Evolutionary conservation across 352 stramenopile genomes (phyloP), one percentile per base, ranked within the genome.

Genomic region (Globisporangium yorkense): DNA sequence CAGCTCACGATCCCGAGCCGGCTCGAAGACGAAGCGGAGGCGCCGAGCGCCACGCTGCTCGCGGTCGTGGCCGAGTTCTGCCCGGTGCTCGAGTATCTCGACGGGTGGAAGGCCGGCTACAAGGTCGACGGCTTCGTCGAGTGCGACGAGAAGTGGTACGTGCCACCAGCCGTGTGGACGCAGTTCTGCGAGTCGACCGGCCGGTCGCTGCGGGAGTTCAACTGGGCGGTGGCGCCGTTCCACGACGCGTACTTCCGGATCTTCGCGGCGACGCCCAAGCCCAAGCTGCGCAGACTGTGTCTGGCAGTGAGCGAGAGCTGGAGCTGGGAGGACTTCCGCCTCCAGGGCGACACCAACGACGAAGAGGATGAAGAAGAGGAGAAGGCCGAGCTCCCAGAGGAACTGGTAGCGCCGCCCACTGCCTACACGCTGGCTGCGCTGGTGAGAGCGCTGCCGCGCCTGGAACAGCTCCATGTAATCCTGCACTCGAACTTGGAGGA

Each of bases 1-100:
- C 66, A 74, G 60, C 59, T 74, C 37, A 63, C 63, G 33, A 21
- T 74, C 0, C 63, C 66, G 3, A 52, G 65, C 35, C 65, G 68
- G 10, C 55, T 52, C 12, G 51, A 55, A 7, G 48, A 52, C 18
- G 61, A 65, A 8, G 43, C 31, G 3, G 33, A 41, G 0, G 24
- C 50, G 5, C 54, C 48, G 6, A 58, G 48, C 1, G 45, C 63
- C n/a, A 47, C 57, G 37, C 35, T 68, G 16, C 21, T 73, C 6
- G 8, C 37, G 15, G 47, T 45, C 0, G 27, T 73, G 10, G 47
- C 54, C 0, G n/a, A 27, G 15, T 65, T 48, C 6, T 73, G 66
- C 33, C 62, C 62, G 1, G 6, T 47, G 7, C 24, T 73, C 21
- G 62, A 67, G 59, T 69, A 61, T 43, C 27, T 70, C 3, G 66